Evolutionary conservation across 257 asterid genomes (phyloP).

Genomic region (Mentha longifolia): DNA sequence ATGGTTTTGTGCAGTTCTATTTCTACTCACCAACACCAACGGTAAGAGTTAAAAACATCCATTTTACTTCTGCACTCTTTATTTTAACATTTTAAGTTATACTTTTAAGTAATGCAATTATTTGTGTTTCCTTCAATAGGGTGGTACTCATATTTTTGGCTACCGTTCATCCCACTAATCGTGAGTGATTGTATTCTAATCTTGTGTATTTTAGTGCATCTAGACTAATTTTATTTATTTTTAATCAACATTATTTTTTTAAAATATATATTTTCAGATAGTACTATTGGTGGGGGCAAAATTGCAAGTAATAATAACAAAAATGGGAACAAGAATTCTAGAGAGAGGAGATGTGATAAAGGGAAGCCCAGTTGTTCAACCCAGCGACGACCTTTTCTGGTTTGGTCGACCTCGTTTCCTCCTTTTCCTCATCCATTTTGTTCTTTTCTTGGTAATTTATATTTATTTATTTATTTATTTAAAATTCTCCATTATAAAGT

Average conservation of each 20-base stretch:
- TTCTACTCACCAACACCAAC: slow-evolving; percentile 85
- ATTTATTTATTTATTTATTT: not conserved
- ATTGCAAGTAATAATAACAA: slow-evolving; percentile 81
- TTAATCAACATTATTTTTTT: too few relatives aligned
- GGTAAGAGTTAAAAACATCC: slow-evolving; percentile 46
- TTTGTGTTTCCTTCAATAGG: slow-evolving; percentile 50
- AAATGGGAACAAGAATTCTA: slow-evolving; percentile 86
- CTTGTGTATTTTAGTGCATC: not conserved
- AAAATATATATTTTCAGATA: slow-evolving; percentile 41
- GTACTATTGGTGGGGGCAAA: slow-evolving; percentile 80
- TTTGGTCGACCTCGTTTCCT: slow-evolving; percentile 66
- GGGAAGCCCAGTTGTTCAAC: slow-evolving; percentile 82
- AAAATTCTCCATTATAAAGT: not conserved
- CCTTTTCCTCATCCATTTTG: slow-evolving; percentile 77
- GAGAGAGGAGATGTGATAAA: slow-evolving; percentile 82
- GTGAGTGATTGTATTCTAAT: slow-evolving; percentile 47
- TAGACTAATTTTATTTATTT: not conserved
- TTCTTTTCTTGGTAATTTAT: slow-evolving; percentile 66
- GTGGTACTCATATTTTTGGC: slow-evolving; percentile 84
- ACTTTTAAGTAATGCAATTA: not conserved
- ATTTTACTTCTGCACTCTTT: too few relatives aligned
- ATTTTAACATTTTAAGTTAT: not conserved
- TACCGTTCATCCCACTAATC: slow-evolving; percentile 79
- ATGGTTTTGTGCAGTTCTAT: slow-evolving; percentile 71
- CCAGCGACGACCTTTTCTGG: slow-evolving; percentile 84